phyloP scores from a whole-genome alignment of 768 basidiomycete species.

The Leucocoprinus leucothites region DNA sequence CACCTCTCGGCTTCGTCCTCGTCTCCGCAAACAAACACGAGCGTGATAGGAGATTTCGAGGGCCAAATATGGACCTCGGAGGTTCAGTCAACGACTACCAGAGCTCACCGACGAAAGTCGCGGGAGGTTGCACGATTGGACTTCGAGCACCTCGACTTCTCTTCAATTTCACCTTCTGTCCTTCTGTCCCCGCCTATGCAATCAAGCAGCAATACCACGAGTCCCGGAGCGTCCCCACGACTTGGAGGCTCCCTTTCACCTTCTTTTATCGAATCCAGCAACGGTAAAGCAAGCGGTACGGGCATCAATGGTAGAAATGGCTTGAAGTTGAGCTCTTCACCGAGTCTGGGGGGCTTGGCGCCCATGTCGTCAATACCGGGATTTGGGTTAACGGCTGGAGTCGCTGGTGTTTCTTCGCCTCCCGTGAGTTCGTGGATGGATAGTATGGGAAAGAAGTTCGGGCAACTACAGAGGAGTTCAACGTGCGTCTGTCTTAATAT shows the following conservation, averaged over 20 bases:
- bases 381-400: constrained; percentile 26
- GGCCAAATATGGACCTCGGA: constrained; percentile 13
- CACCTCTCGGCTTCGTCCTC: not conserved
- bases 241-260: not conserved
- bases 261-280: not conserved
- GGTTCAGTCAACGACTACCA: constrained; percentile 13
- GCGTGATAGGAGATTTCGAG: constrained; percentile 3
- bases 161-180: constrained; percentile 11
- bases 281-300: not conserved
- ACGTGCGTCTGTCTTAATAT: constrained; percentile 40
- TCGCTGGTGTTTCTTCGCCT: constrained; percentile 13
- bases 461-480: constrained; percentile 49
- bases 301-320: not conserved
- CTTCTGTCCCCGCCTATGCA: constrained; percentile 12
- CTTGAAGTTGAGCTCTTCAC: constrained; percentile 11
- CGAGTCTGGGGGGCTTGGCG: constrained; percentile 21
- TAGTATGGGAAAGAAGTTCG: constrained; percentile 58
- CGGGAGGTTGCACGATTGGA: constrained; percentile 16
- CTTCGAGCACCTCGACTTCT: constrained; percentile 13
- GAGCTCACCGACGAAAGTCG: constrained; percentile 22
- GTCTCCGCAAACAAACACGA: not conserved
- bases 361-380: constrained; percentile 39
- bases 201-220: not conserved
- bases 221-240: not conserved
- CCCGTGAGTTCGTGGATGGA: constrained; percentile 46